These are phyloP conservation scores for Venturia pyrina DNA, from an alignment of 2,329 filamentous ascomycete genomes.

Conservation along the genomic window DNA sequence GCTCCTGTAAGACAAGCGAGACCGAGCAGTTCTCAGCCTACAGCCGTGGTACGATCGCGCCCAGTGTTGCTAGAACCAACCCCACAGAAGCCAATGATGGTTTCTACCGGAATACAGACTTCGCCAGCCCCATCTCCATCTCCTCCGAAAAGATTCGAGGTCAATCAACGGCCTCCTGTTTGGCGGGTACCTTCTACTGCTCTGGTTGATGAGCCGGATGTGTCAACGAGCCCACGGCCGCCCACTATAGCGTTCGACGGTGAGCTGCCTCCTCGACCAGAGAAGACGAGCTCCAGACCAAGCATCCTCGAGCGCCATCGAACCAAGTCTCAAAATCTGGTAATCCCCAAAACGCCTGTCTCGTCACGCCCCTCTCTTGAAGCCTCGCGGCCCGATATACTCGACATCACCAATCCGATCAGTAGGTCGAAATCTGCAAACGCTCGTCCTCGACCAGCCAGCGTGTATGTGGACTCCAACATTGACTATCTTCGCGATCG, in stretches of 20 bases:
- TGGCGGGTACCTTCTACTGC: constrained; percentile 40
- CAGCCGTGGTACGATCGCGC: constrained; percentile 20
- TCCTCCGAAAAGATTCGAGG: constrained; percentile 25
- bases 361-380: constrained; percentile 63
- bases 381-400: constrained; percentile 51
- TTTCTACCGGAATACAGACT: constrained; percentile 76
- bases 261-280: constrained; percentile 12
- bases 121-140: constrained; percentile 37
- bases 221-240: not conserved
- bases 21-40: constrained; percentile 15
- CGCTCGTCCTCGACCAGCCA: constrained; percentile 61
- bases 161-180: constrained; percentile 36
- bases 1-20: constrained; percentile 24
- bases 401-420: constrained; percentile 51
- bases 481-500: constrained; percentile 73
- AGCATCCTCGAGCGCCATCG: constrained; percentile 21
- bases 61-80: constrained; percentile 28
- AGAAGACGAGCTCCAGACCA: constrained; percentile 1
- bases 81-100: constrained; percentile 42
- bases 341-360: constrained; percentile 43
- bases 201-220: not conserved
- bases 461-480: constrained; percentile 73
- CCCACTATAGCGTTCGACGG: constrained; percentile 2
- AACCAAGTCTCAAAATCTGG: constrained; percentile 42
- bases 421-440: constrained; percentile 54